Conservation (phyloP, 2,329 filamentous ascomycete species). For the Fusarium protoensiforme region DNA sequence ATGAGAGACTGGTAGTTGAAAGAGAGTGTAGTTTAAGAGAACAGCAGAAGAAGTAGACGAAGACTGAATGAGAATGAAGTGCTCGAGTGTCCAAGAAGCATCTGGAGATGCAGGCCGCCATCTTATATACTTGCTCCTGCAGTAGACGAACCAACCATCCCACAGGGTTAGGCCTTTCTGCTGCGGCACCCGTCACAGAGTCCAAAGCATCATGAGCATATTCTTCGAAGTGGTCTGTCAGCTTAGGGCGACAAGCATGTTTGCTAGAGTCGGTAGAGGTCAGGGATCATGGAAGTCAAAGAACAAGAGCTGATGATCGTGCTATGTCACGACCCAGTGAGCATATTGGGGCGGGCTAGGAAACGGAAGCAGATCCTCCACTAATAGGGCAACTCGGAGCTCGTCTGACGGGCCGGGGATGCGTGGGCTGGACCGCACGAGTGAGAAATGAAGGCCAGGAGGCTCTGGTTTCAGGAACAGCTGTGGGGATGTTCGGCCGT, state of each 20-base stretch:
- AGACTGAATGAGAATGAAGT: slow-evolving; percentile 22
- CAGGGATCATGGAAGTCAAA: slow-evolving; percentile 27
- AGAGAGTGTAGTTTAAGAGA: slow-evolving; percentile 26
- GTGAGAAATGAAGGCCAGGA: slow-evolving; percentile 35
- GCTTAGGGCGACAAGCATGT: neutral
- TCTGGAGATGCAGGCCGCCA: neutral
- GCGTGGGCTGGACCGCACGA: slow-evolving; percentile 35
- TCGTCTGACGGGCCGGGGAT: slow-evolving; percentile 35
- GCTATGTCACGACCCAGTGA: slow-evolving; percentile 29
- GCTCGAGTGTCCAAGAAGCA: slow-evolving; percentile 5
- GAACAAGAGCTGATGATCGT: slow-evolving; percentile 30
- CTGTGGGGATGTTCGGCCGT: slow-evolving; percentile 36
- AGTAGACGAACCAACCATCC: neutral
- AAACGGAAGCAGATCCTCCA: slow-evolving; percentile 39
- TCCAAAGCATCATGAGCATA: slow-evolving; percentile 17
- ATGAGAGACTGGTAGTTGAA: slow-evolving; percentile 31
- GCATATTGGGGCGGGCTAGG: slow-evolving; percentile 22
- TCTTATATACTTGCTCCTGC: slow-evolving; percentile 28
- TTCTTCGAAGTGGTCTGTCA: slow-evolving; percentile 27
- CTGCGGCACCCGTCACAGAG: neutral
- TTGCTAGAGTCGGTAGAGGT: slow-evolving; percentile 20
- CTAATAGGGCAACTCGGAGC: slow-evolving; percentile 33
- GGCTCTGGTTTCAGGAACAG: slow-evolving; percentile 41
- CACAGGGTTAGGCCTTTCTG: neutral
- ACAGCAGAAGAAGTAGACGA: slow-evolving; percentile 14